Conservation (phyloP, 2,329 filamentous ascomycete genomes). For the Xylariaceae sp. region DNA sequence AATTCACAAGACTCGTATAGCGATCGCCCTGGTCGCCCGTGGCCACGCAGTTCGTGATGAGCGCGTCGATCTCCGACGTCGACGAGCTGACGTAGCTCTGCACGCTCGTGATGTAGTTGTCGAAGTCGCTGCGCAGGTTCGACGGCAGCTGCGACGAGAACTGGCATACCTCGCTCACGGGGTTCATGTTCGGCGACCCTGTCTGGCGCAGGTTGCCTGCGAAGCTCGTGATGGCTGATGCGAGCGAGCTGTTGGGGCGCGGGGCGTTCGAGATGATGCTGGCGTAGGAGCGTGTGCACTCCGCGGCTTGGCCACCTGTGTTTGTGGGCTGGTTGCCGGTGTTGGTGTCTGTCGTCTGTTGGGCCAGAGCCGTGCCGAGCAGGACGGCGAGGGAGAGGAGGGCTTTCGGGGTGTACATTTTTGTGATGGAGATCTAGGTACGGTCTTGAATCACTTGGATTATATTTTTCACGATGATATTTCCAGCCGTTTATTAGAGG, state of each 20-base stretch:
- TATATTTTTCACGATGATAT: not conserved
- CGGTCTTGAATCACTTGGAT: not conserved
- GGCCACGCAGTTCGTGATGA: slow-evolving; percentile 14
- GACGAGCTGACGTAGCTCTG: slow-evolving; percentile 15
- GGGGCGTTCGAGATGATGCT: slow-evolving; percentile 5
- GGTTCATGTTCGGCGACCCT: slow-evolving; percentile 1
- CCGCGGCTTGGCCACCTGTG: not conserved
- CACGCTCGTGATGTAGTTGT: slow-evolving; percentile 14
- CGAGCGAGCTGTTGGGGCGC: slow-evolving; percentile 13
- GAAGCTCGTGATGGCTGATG: slow-evolving; percentile 15
- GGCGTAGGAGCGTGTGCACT: slow-evolving; percentile 7
- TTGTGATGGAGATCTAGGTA: not conserved
- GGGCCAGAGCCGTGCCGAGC: slow-evolving; percentile 5
- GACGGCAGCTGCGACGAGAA: slow-evolving; percentile 18
- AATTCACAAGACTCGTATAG: slow-evolving; percentile 14
- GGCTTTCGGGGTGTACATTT: slow-evolving; percentile 14
- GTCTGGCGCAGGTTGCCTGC: slow-evolving; percentile 1
- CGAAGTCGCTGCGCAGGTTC: slow-evolving; percentile 15
- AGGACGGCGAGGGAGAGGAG: slow-evolving; percentile 7
- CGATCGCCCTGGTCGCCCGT: slow-evolving; percentile 3
- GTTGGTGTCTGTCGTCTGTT: too few species aligned
- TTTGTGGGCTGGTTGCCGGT: not conserved
- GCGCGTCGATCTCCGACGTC: slow-evolving; percentile 16
- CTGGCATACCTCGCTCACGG: slow-evolving; percentile 17
- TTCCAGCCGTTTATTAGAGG: not conserved